phyloP scores from a whole-genome alignment of 2,329 filamentous ascomycete species.

The Chaetomium globosum region DNA sequence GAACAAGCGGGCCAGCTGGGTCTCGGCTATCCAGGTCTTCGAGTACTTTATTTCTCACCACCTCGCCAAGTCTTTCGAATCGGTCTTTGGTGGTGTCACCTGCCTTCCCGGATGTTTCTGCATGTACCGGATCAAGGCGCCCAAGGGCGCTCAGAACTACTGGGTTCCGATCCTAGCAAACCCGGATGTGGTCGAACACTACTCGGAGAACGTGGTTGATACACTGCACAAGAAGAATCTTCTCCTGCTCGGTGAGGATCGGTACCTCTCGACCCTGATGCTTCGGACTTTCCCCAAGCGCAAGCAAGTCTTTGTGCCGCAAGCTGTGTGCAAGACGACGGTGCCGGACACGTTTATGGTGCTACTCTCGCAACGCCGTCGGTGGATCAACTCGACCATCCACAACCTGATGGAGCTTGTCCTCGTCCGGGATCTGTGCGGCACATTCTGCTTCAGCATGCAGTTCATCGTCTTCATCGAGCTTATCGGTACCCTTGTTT shows the following conservation, averaged over 20 bases:
- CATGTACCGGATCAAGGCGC: conserved; percentile 99
- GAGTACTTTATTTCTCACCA: conserved; percentile 99
- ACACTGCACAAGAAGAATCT: conserved; percentile 98
- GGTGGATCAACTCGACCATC: conserved; percentile 99
- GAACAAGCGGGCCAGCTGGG: conserved; percentile 94
- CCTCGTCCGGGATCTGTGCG: conserved; percentile 91
- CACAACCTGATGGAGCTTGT: conserved; percentile 98
- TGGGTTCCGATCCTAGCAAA: conserved; percentile 99
- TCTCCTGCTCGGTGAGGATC: conserved; percentile 87
- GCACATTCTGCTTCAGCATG: conserved; percentile 99
- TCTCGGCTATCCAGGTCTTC: conserved; percentile 97
- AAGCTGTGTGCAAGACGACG: conserved; percentile 97
- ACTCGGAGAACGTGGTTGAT: conserved; percentile 98
- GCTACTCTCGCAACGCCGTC: conserved; percentile 86
- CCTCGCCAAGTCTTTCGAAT: conserved; percentile 94
- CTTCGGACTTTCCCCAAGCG: conserved; percentile 97
- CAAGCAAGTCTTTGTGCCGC: conserved; percentile 97
- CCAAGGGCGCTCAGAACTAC: conserved; percentile 97
- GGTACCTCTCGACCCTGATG: conserved; percentile 96
- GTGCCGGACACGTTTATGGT: conserved; percentile 93
- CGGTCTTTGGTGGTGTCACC: conserved; percentile 97
- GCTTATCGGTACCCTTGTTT: conserved; percentile 87
- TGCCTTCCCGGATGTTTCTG: conserved; percentile 98
- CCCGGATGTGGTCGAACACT: conserved; percentile 97
- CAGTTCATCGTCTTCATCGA: conserved; percentile 98